Evolutionary conservation across 108 stramenopile genomes (phyloP).

Genomic region (Schizochytrium sp.): DNA sequence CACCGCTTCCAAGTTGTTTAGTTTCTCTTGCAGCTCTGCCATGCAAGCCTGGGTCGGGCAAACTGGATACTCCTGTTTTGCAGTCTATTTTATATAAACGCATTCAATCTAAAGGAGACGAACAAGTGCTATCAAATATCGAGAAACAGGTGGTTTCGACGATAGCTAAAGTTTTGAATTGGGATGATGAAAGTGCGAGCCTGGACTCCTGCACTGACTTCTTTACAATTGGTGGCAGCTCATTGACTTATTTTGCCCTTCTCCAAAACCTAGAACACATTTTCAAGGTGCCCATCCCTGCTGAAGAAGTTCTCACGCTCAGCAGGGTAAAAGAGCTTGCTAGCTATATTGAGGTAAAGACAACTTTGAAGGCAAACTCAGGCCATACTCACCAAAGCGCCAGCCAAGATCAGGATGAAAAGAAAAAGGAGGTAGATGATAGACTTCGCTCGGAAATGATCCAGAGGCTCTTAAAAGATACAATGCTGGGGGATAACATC

Average conservation of each 20-base stretch:
- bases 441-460: neutral
- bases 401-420: too few species aligned
- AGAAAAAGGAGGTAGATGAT: too few species aligned
- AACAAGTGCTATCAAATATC: neutral
- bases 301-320: neutral
- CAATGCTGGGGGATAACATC: neutral
- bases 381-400: too few species aligned
- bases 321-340: neutral
- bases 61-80: neutral
- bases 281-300: neutral
- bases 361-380: neutral
- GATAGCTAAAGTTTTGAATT: neutral
- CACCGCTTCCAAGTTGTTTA: neutral
- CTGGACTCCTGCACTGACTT: neutral
- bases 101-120: neutral
- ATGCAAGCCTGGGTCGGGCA: conserved; percentile 17
- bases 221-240: neutral
- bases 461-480: neutral
- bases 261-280: neutral
- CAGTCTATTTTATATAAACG: too few species aligned
- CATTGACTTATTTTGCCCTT: neutral
- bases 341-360: neutral
- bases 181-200: neutral
- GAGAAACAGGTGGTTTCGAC: neutral
- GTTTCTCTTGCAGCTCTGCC: neutral